Evolutionary conservation across 805 yeast species (phyloP), one percentile per base, ranked within the genome.

Genomic region (Sungouiozyma ichnusensis): DNA sequence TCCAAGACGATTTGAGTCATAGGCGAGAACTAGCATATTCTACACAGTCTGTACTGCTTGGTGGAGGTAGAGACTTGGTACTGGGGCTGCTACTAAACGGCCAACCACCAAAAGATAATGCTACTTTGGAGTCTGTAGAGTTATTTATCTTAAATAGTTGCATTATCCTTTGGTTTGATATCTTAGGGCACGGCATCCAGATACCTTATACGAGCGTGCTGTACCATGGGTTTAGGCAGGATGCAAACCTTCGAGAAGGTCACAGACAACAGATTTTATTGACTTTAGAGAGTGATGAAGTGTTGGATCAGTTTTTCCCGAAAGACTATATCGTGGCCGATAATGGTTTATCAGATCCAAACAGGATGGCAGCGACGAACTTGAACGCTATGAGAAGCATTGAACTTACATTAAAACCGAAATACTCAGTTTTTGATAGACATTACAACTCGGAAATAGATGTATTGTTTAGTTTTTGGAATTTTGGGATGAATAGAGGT

Each of bases 401-500:
- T 11, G 68, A 65, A 43, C 43, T 68, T 13, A 47, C 53, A n/a
- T 47, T 68, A n/a, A 44, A 53, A 5, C 71, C 71, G n/a, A 56
- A 52, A 34, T 61, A 55, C 40, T 54, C 58, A 1, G 64, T 62
- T 40, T 54, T 52, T 41, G 71, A 67, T 31, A 52, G 68, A 35
- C 63, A 58, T 41, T 62, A 59, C 40, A 63, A 62, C 43, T 52
- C 57, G 5, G 48, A 54, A 11, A 54, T 63, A 3, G 71, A 67
- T 34, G 50, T 52, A 3, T 47, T 67, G 9, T 68, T 67, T 50
- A 63, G 64, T 0, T 60, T 56, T 47, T 56, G 53, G 16, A 55
- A 55, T 44, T 66, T 66, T 51, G 72, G 72, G 0, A 51, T 60
- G 14, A 67, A 66, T 42, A 55, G 64, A 44, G 71, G 71, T 3